Evolutionary conservation across 2,329 filamentous ascomycete species (phyloP).

Genomic region (Fusarium sp.): DNA sequence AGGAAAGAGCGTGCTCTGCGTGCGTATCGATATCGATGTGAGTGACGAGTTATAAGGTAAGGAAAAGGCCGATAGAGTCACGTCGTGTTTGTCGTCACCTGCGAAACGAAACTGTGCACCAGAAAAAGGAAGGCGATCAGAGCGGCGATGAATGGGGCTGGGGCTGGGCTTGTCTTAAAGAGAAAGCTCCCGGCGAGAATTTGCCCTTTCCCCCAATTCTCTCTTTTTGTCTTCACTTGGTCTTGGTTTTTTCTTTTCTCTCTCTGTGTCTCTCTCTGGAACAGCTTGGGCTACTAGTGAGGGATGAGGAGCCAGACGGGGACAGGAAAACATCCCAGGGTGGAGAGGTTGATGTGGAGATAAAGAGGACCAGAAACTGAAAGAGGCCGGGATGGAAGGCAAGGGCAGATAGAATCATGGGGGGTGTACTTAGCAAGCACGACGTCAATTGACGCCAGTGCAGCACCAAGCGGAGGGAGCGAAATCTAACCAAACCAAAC

Average conservation of each 20-base stretch:
- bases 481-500: constrained; percentile 22
- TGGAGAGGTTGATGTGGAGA: constrained; percentile 36
- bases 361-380: constrained; percentile 21
- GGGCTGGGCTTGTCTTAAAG: constrained; percentile 35
- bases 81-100: constrained; percentile 30
- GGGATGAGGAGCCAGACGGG: constrained; percentile 22
- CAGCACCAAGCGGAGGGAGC: constrained; percentile 26
- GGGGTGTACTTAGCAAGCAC: constrained; percentile 21
- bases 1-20: constrained; percentile 1
- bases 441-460: constrained; percentile 29
- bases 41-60: neutral
- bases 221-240: neutral
- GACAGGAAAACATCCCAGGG: constrained; percentile 24
- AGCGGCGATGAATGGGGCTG: constrained; percentile 17
- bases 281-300: constrained; percentile 21
- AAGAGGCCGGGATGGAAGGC: constrained; percentile 17
- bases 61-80: neutral
- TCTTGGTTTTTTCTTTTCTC: neutral
- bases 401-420: neutral
- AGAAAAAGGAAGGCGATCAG: constrained; percentile 31
- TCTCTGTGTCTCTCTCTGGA: neutral
- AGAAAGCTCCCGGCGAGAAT: constrained; percentile 19
- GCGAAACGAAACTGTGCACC: constrained; percentile 18
- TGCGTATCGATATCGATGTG: neutral
- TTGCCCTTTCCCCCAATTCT: neutral